Base-by-base conservation (phyloP, 1,139 yeast species). In the Debaryomycetaceae sp. region DNA sequence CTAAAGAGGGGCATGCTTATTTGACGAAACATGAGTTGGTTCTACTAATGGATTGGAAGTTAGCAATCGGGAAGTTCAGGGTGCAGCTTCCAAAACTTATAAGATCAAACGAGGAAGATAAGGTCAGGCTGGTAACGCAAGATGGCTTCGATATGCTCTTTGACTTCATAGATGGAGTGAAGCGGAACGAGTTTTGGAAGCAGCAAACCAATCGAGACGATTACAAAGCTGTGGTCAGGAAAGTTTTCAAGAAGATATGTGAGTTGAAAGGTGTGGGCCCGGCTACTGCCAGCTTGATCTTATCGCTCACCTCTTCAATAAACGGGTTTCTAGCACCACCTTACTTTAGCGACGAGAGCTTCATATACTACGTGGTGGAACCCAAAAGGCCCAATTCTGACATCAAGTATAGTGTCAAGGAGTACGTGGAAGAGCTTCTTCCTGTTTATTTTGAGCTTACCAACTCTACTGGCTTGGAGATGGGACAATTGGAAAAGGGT, bases 291-390 rank as follows among this genome's bases (percentile, higher is more conserved):
- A 72, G 79, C 40, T 59, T 76, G 42, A 56, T 76, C 0, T 54
- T 72, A 37, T 73, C 78, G 1, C 51, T 73, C n/a, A 44, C 66
- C 13, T 34, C 39, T 23, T 47, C 56, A 24, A 53, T 69, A 23
- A 54, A 58, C 14, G 47, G 42, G 1, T 27, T 35, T 1, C 49
- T 59, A 20, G 63, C 73, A 0, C 78, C 78, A 1, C 80, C 80
- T 0, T 76, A 72, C 49, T 75, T 75, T 57, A 74, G 80, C 42
- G 81, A 76, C 45, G 80, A 76, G 52, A 62, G 73, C 9, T 75
- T 69, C 48, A 49, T 65, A 41, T 69, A 64, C 53, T 68, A 57
- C 44, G 68, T 74, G 20, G 55, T 64, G 14, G 73, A 60, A 20
- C 53, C 66, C 2, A 39, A 43, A 6, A 54, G 64, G 38, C 68